Evolutionary conservation across 2,329 filamentous ascomycete genomes (phyloP).

Genomic region (Aspergillus fructus): DNA sequence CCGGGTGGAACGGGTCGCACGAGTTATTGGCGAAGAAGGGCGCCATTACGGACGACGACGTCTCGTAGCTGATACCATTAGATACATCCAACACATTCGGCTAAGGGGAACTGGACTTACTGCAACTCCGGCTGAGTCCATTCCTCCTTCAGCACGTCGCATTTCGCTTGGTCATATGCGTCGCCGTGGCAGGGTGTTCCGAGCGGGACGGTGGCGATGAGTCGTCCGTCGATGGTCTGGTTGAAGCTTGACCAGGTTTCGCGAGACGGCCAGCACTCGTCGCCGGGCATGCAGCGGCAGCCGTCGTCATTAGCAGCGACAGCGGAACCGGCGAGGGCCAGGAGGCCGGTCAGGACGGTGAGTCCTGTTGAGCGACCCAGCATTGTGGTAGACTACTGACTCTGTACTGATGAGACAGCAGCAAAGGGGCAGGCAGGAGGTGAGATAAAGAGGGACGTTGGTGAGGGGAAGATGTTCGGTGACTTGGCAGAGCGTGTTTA

Average conservation of each 20-base stretch:
- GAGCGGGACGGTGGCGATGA: slow-evolving; percentile 55
- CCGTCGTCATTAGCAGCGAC: not conserved
- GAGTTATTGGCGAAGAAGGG: slow-evolving; percentile 13
- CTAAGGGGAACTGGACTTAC: slow-evolving; percentile 27
- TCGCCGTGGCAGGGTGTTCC: slow-evolving; percentile 54
- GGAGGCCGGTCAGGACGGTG: not conserved
- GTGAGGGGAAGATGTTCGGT: too few species aligned
- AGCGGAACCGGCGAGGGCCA: not conserved
- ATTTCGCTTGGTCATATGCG: slow-evolving; percentile 46
- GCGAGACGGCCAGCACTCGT: slow-evolving; percentile 53
- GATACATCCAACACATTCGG: not conserved
- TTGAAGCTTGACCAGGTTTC: slow-evolving; percentile 54
- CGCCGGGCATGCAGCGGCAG: slow-evolving; percentile 55
- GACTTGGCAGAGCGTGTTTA: too few species aligned
- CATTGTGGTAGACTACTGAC: not conserved
- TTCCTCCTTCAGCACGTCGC: slow-evolving; percentile 39
- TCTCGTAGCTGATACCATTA: slow-evolving; percentile 1
- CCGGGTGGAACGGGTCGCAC: slow-evolving; percentile 16
- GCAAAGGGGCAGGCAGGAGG: not conserved
- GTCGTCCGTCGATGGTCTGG: slow-evolving; percentile 48
- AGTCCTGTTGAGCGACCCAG: not conserved
- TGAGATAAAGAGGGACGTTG: too few species aligned
- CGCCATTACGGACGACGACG: slow-evolving; percentile 14
- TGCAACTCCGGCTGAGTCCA: slow-evolving; percentile 51
- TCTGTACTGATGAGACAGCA: not conserved